Evolutionary conservation across 2,329 filamentous ascomycete genomes (phyloP), one percentile per base, ranked within the genome.

Genomic region (Trichothecium roseum): DNA sequence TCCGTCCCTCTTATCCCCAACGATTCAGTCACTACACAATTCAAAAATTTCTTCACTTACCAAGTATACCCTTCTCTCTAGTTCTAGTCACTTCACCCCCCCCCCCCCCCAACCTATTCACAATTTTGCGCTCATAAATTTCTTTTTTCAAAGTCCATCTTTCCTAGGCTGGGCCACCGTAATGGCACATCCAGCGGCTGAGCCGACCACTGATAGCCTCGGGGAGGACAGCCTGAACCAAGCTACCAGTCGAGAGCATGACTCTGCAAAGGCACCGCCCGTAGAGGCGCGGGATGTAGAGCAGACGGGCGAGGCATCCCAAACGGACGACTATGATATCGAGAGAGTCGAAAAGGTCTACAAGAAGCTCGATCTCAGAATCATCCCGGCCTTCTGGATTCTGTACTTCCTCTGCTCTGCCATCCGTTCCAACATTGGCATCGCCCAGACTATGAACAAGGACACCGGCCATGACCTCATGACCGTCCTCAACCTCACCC

Each of bases 391-490:
- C 20, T 89, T 94, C 58, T 94, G 87, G 87, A 57, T 81, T 13
- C 70, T 94, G 13, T 94, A 94, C 63, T 94, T 94, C 54, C 72
- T 94, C 44, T 91, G 85, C 67, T 91, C 86, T 0, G 87, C 85
- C 41, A 91, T 94, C 50, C 79, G 86, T 35, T 91, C 85, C 49
- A 94, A 93, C 59, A 84, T 94, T 45, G 86, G 86, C 42, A 78
- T 94, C 46, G 84, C 87, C n/a, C 85, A 94, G 62, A 94, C 87
- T 2, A 94, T 94, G 87, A 94, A 94, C 60, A 60, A 59, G 20
- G 60, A 69, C 14, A 60, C 71, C 29, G 69, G 72, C 24, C 85
- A 94, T 53, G 81, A 91, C 52, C 74, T 94, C n/a, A 72, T 72
- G 45, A 72, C 74, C 3, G 71, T 81, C 27, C 70, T 94, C 34